Conservation (phyloP, 1,139 yeast genomes). For the Pneumocystis murina region DNA sequence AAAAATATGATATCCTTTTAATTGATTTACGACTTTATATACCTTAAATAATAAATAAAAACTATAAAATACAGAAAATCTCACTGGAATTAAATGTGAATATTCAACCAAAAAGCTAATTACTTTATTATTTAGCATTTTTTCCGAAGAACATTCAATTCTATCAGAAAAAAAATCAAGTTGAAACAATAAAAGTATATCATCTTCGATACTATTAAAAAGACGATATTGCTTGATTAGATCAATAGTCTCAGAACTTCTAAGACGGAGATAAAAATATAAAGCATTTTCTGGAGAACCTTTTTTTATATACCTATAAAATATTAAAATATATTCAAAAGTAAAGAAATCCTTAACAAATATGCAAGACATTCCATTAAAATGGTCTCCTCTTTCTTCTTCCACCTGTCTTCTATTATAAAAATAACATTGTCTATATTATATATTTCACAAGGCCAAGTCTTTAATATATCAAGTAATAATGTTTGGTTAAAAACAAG, state of each 20-base stretch:
- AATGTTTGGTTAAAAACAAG: constrained; percentile 26
- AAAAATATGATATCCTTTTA: constrained; percentile 29
- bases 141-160: neutral
- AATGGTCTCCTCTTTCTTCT: constrained; percentile 16
- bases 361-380: constrained; percentile 41
- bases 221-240: constrained; percentile 9
- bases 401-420: constrained; percentile 33
- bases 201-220: constrained; percentile 8
- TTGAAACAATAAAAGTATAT: constrained; percentile 5
- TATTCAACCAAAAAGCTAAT: constrained; percentile 9
- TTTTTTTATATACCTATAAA: neutral
- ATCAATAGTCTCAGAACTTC: constrained; percentile 8
- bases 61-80: neutral
- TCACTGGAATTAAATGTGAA: constrained; percentile 10
- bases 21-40: constrained; percentile 31
- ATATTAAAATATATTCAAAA: neutral
- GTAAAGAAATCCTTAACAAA: constrained; percentile 28
- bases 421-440: constrained; percentile 34
- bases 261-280: constrained; percentile 8
- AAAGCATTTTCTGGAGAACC: constrained; percentile 10
- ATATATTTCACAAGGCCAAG: constrained; percentile 50
- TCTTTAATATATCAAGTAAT: constrained; percentile 31
- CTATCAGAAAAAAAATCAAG: neutral
- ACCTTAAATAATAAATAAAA: neutral
- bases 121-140: constrained; percentile 3